A percentile compares a stretch with the other conserved stretches of the same genome.
phyloP scores from a whole-genome alignment of 2,329 filamentous ascomycete genomes.

The Fusarium sp. region DNA sequence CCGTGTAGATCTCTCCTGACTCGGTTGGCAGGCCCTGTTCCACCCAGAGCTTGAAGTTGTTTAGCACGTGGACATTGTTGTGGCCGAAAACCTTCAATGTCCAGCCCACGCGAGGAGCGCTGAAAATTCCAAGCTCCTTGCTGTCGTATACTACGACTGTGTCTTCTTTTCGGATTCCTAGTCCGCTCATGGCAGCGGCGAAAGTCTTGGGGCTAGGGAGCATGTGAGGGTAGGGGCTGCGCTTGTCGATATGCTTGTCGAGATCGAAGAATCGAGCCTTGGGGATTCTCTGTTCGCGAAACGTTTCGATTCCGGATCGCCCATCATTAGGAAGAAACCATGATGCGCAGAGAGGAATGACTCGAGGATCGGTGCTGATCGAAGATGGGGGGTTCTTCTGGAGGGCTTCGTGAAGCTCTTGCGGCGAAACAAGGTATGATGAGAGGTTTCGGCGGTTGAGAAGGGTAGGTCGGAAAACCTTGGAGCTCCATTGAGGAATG shows the following conservation, averaged over 20 bases:
- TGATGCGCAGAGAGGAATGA: slow-evolving; percentile 89
- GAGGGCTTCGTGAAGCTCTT: slow-evolving; percentile 83
- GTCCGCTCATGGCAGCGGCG: slow-evolving; percentile 85
- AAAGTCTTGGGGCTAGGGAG: slow-evolving; percentile 85
- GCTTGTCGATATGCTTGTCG: slow-evolving; percentile 88
- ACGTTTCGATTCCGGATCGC: slow-evolving; percentile 83
- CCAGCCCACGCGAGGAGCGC: slow-evolving; percentile 93
- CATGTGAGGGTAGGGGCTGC: slow-evolving; percentile 96
- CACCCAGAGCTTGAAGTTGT: slow-evolving; percentile 97
- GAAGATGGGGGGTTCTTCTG: slow-evolving; percentile 83
- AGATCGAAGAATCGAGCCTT: slow-evolving; percentile 96
- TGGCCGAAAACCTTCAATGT: slow-evolving; percentile 93
- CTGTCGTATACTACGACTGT: slow-evolving; percentile 94
- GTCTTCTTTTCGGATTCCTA: slow-evolving; percentile 90
- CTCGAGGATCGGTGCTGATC: slow-evolving; percentile 83
- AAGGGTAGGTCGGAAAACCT: slow-evolving; percentile 49
- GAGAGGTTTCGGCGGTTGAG: slow-evolving; percentile 64
- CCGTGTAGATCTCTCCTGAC: slow-evolving; percentile 77
- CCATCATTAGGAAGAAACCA: slow-evolving; percentile 98
- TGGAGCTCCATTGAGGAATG: slow-evolving; percentile 54
- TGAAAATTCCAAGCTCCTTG: slow-evolving; percentile 92
- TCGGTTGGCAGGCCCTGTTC: slow-evolving; percentile 85
- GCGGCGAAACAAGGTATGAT: slow-evolving; percentile 87
- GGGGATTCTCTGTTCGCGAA: slow-evolving; percentile 85
- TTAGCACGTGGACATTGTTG: slow-evolving; percentile 85